Evolutionary conservation across 495 filamentous ascomycete genomes (phyloP), one percentile per base, ranked within the genome.

Genomic region (Penicillium tannophilum): DNA sequence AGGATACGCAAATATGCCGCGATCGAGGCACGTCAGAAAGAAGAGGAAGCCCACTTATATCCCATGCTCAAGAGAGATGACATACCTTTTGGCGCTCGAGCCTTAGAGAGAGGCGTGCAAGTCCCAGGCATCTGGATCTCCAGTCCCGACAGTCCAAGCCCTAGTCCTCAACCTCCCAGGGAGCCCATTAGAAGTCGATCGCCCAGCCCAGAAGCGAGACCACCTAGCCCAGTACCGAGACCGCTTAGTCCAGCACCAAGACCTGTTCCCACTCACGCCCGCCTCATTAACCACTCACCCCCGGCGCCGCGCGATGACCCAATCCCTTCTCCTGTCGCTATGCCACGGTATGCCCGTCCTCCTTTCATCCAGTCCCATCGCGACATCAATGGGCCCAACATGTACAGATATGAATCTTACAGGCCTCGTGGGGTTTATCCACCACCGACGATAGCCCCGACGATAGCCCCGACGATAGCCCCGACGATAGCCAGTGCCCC

Each of bases 51-150:
- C 10, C 70, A 73, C 53, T 39, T 62, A 35, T 59, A 64, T 30
- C 65, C 64, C n/a, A 70, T 70, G 61, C 52, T 68, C 73, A 65
- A 76, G 68, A 69, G 71, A 67, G 64, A 84, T 54, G 86, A 90
- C 14, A 83, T 96, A 47, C 93, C 91, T 4, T 98, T 97, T 65
- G 94, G 94, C 24, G 86, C 96, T 31, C 86, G 89, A 64, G 93
- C 93, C 16, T 82, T 98, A 30, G 89, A 98, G 67, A 90, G 83
- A 60, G 93, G 92, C 12, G 79, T 96, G 23, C 84, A 91, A 64
- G 84, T 95, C 12, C 90, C 95, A 59, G 94, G 92, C 6, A 92
- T 97, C 51, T 96, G 91, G 86, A 88, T 92, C 24, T 93, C 90
- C 14, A 76, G 83, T 31, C 78, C 81, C 12, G 85, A 81, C 35